phyloP scores from a whole-genome alignment of 768 basidiomycete genomes.

The Phylloporus rhodoxanthus region DNA sequence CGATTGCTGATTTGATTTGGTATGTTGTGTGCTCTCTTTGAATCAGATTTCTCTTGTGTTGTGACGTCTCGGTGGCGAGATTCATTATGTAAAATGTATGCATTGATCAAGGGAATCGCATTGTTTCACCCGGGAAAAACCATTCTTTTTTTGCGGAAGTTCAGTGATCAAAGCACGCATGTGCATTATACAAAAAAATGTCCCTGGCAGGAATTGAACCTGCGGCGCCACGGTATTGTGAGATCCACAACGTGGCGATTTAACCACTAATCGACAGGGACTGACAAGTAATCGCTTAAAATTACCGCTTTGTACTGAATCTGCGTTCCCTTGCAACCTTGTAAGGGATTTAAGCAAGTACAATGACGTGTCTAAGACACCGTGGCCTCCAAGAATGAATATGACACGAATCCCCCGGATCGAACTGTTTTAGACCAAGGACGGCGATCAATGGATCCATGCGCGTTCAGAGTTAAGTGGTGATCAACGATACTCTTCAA shows the following conservation, averaged over 20 bases:
- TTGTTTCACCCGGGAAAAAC: neutral
- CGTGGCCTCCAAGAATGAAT: too few relatives aligned
- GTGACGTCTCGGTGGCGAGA: too few relatives aligned
- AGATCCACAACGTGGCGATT: constrained; percentile 38
- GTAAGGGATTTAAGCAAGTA: too few relatives aligned
- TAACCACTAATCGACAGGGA: constrained; percentile 41
- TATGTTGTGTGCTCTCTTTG: neutral
- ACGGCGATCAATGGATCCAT: too few relatives aligned
- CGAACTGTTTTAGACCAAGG: too few relatives aligned
- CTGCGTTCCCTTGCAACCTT: too few relatives aligned
- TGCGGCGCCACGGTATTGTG: constrained; percentile 35
- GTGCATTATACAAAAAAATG: constrained; percentile 11
- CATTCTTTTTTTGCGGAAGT: neutral
- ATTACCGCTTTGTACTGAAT: too few relatives aligned
- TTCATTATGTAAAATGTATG: neutral
- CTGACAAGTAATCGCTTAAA: constrained; percentile 1
- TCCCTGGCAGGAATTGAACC: constrained; percentile 37
- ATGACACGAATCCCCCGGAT: too few relatives aligned
- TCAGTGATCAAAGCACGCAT: too few relatives aligned
- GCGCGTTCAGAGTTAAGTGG: too few relatives aligned
- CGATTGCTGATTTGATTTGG: neutral
- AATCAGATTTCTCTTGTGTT: neutral
- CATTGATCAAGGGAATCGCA: neutral
- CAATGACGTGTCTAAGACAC: too few relatives aligned
- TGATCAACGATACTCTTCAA: too few relatives aligned